Percentiles rank a stretch among this genome's conserved stretches.
These are phyloP conservation scores for Leishmania aethiopica DNA, from an alignment of 208 protist species.

Conservation along the genomic window DNA sequence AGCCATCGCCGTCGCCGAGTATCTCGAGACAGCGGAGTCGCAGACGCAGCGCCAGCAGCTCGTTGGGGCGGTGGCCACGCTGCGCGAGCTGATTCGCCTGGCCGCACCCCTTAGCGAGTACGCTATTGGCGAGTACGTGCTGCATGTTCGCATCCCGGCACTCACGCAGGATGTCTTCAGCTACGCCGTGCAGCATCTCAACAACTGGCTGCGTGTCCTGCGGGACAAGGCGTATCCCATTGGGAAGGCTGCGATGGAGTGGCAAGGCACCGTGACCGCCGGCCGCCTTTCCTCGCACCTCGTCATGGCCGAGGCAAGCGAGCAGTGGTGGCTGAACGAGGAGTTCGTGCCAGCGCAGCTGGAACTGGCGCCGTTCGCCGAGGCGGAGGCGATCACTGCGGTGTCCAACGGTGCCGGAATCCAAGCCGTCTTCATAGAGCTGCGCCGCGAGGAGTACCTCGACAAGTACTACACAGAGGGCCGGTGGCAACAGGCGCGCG, in stretches of 20 bases:
- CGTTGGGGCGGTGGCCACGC: constrained; percentile 70
- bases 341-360: constrained; percentile 53
- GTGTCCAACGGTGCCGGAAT: constrained; percentile 77
- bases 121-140: constrained; percentile 83
- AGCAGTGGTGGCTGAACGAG: constrained; percentile 77
- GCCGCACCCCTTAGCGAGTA: constrained; percentile 75
- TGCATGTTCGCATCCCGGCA: constrained; percentile 76
- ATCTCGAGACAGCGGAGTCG: constrained; percentile 80
- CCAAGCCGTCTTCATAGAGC: constrained; percentile 79
- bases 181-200: constrained; percentile 77
- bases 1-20: constrained; percentile 69
- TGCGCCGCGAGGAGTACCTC: constrained; percentile 80
- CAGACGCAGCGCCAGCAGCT: constrained; percentile 76
- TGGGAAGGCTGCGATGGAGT: constrained; percentile 63
- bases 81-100: constrained; percentile 70
- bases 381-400: constrained; percentile 48
- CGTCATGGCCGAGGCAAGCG: constrained; percentile 42
- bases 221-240: constrained; percentile 68
- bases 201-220: constrained; percentile 81
- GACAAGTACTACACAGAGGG: constrained; percentile 74
- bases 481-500: constrained; percentile 64
- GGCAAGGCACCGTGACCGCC: constrained; percentile 56
- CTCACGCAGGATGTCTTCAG: constrained; percentile 68
- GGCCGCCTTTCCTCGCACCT: constrained; percentile 55
- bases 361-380: constrained; percentile 53